These are phyloP conservation scores for Populus trichocarpa DNA, from an alignment of 441 rosid genomes.

Conservation along the genomic window DNA sequence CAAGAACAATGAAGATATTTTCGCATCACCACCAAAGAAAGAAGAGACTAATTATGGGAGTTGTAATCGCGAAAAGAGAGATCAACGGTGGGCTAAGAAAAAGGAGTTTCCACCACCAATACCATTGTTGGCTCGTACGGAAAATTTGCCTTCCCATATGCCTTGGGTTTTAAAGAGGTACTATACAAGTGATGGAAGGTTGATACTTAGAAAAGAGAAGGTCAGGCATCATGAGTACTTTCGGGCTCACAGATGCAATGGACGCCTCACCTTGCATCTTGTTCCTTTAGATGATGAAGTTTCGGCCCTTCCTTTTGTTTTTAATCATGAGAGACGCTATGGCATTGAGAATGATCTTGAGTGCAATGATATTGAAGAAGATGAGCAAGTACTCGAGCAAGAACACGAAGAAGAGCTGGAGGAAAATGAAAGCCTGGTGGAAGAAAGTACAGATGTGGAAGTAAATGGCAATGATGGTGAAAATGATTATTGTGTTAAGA, in stretches of 20 bases:
- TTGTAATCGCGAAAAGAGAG: not conserved
- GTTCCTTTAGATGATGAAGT: conserved; percentile 35
- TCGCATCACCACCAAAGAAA: not conserved
- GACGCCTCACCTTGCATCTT: conserved; percentile 54
- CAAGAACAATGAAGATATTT: conserved; percentile 22
- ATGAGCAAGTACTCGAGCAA: not conserved
- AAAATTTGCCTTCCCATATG: conserved; percentile 39
- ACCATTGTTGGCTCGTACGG: conserved; percentile 48
- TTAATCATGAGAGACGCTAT: not conserved
- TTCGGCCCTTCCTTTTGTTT: conserved; percentile 2
- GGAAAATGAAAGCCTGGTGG: not conserved
- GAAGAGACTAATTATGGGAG: not conserved
- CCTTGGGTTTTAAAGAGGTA: conserved; percentile 50
- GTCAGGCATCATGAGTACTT: conserved; percentile 52
- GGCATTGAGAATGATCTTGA: not conserved
- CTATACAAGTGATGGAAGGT: conserved; percentile 55
- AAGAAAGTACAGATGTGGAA: not conserved
- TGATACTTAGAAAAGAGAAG: conserved; percentile 50
- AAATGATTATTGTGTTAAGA: not conserved
- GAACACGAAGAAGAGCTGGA: conserved; percentile 3
- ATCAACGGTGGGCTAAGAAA: conserved; percentile 11
- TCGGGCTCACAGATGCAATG: conserved; percentile 42
- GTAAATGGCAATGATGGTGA: conserved; percentile 1
- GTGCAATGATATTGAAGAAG: not conserved
- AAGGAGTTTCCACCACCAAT: conserved; percentile 59